Evolutionary conservation across 805 yeast species (phyloP).

Genomic region (Torulaspora indica): DNA sequence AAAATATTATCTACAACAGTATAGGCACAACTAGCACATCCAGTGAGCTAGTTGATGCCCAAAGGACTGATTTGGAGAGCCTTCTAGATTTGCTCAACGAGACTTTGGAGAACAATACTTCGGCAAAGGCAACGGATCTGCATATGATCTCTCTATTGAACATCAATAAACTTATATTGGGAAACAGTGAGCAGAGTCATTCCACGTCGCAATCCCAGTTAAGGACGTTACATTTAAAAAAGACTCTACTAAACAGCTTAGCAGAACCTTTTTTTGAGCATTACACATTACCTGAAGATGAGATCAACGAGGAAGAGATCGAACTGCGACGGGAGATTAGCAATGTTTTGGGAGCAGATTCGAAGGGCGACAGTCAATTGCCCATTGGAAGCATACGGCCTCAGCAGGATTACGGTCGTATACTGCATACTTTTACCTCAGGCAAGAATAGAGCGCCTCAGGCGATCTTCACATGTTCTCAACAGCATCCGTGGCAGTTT

Average conservation of each 20-base stretch:
- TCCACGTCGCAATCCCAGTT: conserved; percentile 6
- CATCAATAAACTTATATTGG: conserved; percentile 30
- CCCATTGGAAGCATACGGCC: conserved; percentile 15
- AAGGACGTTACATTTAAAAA: conserved; percentile 21
- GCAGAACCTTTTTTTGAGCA: conserved; percentile 37
- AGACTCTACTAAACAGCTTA: conserved; percentile 30
- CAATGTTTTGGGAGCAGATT: conserved; percentile 12
- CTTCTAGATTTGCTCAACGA: conserved; percentile 32
- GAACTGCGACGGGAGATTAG: conserved; percentile 37
- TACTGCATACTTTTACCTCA: conserved; percentile 61
- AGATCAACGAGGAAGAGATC: conserved; percentile 17
- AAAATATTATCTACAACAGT: conserved; percentile 10
- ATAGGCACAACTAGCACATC: conserved; percentile 13
- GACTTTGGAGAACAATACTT: conserved; percentile 31
- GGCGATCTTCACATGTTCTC: conserved; percentile 77
- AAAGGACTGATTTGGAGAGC: conserved; percentile 30
- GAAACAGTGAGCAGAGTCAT: conserved; percentile 12
- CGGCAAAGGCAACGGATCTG: conserved; percentile 30
- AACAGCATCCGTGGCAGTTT: conserved; percentile 70
- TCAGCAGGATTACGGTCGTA: conserved; percentile 37
- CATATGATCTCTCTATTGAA: conserved; percentile 35
- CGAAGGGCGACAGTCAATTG: conserved; percentile 5
- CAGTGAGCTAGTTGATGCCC: conserved; percentile 21
- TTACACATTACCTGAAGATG: conserved; percentile 20
- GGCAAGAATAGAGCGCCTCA: conserved; percentile 72